phyloP scores from a whole-genome alignment of 2,329 filamentous ascomycete species.

The Hypoxylon sp. region DNA sequence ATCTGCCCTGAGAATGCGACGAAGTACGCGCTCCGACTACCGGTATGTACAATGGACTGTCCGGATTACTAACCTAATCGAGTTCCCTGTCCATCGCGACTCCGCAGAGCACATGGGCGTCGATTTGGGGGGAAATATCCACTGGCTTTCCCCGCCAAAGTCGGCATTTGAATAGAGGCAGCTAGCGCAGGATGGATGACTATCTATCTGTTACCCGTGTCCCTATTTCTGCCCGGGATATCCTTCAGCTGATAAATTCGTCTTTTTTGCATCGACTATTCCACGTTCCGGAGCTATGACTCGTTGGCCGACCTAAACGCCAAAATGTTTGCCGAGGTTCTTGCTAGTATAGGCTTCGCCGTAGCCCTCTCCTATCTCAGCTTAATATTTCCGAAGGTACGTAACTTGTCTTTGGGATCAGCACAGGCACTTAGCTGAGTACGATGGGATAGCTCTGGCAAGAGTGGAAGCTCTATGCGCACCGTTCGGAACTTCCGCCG shows the following conservation, averaged over 20 bases:
- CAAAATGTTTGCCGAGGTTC: slow-evolving; percentile 37
- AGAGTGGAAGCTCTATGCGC: slow-evolving; percentile 56
- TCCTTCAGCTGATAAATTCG: slow-evolving; percentile 10
- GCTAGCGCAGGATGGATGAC: slow-evolving; percentile 16
- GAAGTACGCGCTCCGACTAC: neutral
- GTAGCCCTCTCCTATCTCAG: slow-evolving; percentile 45
- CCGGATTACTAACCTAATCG: slow-evolving; percentile 31
- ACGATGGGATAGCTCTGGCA: slow-evolving; percentile 50
- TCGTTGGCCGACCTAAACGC: neutral
- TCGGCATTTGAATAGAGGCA: slow-evolving; percentile 43
- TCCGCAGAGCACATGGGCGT: slow-evolving; percentile 35
- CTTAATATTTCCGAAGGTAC: slow-evolving; percentile 49
- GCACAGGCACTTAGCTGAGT: slow-evolving; percentile 10
- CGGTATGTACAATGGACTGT: too few species aligned
- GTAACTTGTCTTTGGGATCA: neutral
- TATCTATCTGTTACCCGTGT: slow-evolving; percentile 9
- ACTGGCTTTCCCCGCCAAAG: slow-evolving; percentile 39
- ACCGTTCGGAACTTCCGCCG: slow-evolving; percentile 55
- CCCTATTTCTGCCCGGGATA: slow-evolving; percentile 30
- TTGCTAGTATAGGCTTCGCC: slow-evolving; percentile 40
- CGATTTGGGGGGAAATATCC: slow-evolving; percentile 38
- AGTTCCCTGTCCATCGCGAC: slow-evolving; percentile 18
- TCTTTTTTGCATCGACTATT: neutral
- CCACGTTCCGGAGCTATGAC: neutral
- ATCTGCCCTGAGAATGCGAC: too few species aligned